Conservation (phyloP, 768 basidiomycete species). For the Phlegmacium glaucopus region DNA sequence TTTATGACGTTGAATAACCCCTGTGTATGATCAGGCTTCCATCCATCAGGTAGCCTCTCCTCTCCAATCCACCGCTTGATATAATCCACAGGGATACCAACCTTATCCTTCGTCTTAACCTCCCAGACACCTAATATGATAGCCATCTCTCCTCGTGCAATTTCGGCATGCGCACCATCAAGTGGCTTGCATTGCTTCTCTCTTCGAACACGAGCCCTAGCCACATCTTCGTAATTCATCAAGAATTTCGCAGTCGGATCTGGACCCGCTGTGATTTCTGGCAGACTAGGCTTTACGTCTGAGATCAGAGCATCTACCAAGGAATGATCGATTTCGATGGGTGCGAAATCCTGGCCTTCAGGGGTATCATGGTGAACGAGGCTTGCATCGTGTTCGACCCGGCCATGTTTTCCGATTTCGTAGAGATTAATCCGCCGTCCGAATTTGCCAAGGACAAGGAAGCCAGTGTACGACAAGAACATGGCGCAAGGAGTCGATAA, state of each 20-base stretch:
- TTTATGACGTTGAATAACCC: conserved; percentile 34
- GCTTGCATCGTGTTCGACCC: conserved; percentile 59
- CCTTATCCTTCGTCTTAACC: conserved; percentile 28
- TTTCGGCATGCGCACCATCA: conserved; percentile 48
- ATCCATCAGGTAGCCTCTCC: conserved; percentile 48
- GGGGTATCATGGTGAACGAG: conserved; percentile 50
- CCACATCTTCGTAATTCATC: conserved; percentile 41
- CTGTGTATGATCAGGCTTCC: conserved; percentile 36
- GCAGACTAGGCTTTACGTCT: conserved; percentile 27
- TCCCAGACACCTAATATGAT: conserved; percentile 60
- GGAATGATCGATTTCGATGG: conserved; percentile 30
- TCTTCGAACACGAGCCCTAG: conserved; percentile 47
- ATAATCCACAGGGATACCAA: conserved; percentile 44
- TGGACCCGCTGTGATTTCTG: conserved; percentile 23
- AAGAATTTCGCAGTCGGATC: conserved; percentile 19
- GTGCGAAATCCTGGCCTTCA: conserved; percentile 40
- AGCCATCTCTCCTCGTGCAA: conserved; percentile 67
- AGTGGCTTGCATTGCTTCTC: conserved; percentile 42
- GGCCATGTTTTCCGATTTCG: conserved; percentile 45
- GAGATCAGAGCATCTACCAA: conserved; percentile 37
- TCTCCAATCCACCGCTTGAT: conserved; percentile 47
- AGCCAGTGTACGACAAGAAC: conserved; percentile 45
- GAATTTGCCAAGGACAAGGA: conserved; percentile 40
- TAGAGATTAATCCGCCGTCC: conserved; percentile 30
- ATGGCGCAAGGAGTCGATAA: conserved; percentile 45